Evolutionary conservation across 495 filamentous ascomycete genomes (phyloP), one percentile per base, ranked within the genome.

Genomic region (Choiromyces venosus): DNA sequence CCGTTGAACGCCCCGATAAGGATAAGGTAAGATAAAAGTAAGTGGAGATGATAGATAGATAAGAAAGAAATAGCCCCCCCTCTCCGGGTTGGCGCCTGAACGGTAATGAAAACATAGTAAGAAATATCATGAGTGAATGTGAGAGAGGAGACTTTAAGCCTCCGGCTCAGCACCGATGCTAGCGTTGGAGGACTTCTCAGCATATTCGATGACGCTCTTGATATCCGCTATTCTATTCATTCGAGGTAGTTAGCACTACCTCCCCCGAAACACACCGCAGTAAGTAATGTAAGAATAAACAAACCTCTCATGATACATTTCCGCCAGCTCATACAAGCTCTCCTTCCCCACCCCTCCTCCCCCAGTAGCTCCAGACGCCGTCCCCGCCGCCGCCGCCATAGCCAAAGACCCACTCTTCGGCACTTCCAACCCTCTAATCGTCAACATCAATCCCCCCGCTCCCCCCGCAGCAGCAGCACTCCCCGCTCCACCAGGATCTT

Each of bases 291-390:
- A 37, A 36, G 44, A 29, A 37, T 9, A 38, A 40, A 69, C 77
- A 7, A 64, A 79, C 75, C 89, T 84, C 74, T 86, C 88, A 72
- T 90, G 87, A 83, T 93, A 93, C 46, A 89, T 86, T 67, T 88
- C 87, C 73, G 91, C 84, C 83, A 93, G 84, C 40, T 84, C 85
- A 40, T 86, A 83, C 71, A 85, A 80, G 38, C 77, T 83, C 74
- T 83, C 85, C 69, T 73, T 82, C 65, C 66, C 82, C 35, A 81
- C 52, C 72, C 82, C 65, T 81, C 52, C 64, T 83, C 73, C 40
- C 77, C 80, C 65, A 83, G 82, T 67, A 81, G 75, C 33, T 81
- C 81, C 3, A 52, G 44, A 52, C 21, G 44, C 46, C 21, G n/a
- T 29, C 46, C 9, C 46, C n/a, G 46, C 46, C n/a, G 46, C 46